phyloP scores from a whole-genome alignment of 257 asterid species.

The Nicotiana noctiflora region DNA sequence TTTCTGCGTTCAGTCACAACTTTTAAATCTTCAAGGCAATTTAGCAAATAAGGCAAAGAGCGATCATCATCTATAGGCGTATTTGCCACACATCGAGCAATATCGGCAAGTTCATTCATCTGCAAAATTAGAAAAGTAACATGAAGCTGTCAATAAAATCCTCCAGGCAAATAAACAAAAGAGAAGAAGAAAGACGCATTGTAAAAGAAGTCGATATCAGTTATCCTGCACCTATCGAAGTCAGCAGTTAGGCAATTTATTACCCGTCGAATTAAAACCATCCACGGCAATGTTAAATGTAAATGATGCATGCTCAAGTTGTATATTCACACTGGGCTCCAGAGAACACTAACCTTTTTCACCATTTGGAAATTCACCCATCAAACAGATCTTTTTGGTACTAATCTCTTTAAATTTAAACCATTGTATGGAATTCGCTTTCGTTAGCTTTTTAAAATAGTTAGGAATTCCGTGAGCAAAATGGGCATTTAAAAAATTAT shows the following conservation, averaged over 20 bases:
- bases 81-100: constrained; percentile 91
- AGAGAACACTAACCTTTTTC: not conserved
- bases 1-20: constrained; percentile 76
- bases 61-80: constrained; percentile 86
- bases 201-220: not conserved
- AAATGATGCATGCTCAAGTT: not conserved
- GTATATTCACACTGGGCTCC: not conserved
- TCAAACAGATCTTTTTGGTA: not conserved
- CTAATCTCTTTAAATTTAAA: not conserved
- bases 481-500: not conserved
- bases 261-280: not conserved
- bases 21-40: constrained; percentile 96
- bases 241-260: not conserved
- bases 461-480: not conserved
- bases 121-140: constrained; percentile 24
- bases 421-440: not conserved
- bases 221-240: not conserved
- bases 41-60: constrained; percentile 65
- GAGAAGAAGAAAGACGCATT: not conserved
- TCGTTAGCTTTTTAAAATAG: not conserved
- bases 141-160: not conserved
- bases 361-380: not conserved
- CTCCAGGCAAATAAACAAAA: not conserved
- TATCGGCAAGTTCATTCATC: constrained; percentile 98
- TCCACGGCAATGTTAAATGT: not conserved